phyloP scores from a whole-genome alignment of 352 stramenopile species.

The Thraustochytrium sp. region DNA sequence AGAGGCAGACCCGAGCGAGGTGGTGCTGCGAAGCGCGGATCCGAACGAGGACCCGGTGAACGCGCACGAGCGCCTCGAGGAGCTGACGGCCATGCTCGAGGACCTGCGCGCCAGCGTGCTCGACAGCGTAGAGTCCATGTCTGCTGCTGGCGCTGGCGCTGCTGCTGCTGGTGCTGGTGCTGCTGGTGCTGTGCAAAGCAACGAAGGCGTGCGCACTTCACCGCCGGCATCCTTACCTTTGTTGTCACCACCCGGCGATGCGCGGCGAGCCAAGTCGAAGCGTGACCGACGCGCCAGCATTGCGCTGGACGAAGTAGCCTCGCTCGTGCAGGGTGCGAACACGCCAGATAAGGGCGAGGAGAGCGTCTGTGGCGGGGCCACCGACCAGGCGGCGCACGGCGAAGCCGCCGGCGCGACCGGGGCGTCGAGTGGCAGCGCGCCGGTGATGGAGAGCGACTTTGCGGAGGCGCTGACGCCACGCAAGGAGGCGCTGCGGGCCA shows the following conservation, averaged over 20 bases:
- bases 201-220: background rate
- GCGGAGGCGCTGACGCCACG: background rate
- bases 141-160: background rate
- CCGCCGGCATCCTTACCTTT: too few relatives aligned
- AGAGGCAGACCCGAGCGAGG: background rate
- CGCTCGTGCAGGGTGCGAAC: background rate
- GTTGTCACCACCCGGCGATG: too few relatives aligned
- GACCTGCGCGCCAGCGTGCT: background rate
- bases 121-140: background rate
- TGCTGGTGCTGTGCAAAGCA: background rate
- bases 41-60: background rate
- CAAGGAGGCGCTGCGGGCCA: background rate
- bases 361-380: background rate
- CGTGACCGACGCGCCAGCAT: constrained; percentile 2
- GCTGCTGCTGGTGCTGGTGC: background rate
- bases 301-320: background rate
- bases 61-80: background rate
- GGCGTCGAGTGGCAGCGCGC: background rate
- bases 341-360: background rate
- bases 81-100: too few relatives aligned
- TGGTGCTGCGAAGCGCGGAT: background rate
- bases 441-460: background rate
- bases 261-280: too few relatives aligned
- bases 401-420: background rate
- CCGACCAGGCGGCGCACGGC: background rate